A percentile compares a stretch with the other conserved stretches of the same genome.
phyloP scores from a whole-genome alignment of 2,329 filamentous ascomycete species.

The Intubia oerlemansii region DNA sequence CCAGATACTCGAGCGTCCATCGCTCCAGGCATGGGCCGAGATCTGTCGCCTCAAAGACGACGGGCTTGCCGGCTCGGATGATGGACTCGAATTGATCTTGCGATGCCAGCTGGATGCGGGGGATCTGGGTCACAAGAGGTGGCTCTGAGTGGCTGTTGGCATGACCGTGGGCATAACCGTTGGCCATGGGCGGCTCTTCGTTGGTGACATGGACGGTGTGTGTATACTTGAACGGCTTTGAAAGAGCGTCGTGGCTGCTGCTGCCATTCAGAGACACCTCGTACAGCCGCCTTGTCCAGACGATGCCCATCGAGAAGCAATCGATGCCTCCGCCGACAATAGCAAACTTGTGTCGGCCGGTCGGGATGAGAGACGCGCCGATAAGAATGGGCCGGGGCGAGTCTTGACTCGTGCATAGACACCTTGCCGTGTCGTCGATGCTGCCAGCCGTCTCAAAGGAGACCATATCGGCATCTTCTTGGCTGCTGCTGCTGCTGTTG shows the following conservation, averaged over 20 bases:
- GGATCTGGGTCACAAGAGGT: conserved; percentile 15
- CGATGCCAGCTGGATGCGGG: conserved; percentile 28
- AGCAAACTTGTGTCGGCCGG: conserved; percentile 27
- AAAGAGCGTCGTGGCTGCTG: too few species aligned
- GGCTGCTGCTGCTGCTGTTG: too few species aligned
- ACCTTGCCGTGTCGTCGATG: conserved; percentile 13
- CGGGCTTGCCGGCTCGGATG: conserved; percentile 34
- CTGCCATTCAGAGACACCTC: too few species aligned
- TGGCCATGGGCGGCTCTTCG: background rate
- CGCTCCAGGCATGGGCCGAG: conserved; percentile 43
- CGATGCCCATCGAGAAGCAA: conserved; percentile 80
- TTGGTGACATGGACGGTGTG: too few species aligned
- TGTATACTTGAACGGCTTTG: too few species aligned
- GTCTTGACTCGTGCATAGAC: too few species aligned
- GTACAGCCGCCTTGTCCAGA: conserved; percentile 51
- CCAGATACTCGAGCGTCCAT: conserved; percentile 53
- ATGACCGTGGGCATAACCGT: too few species aligned
- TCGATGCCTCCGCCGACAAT: conserved; percentile 65
- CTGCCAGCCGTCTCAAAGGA: too few species aligned
- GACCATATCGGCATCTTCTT: too few species aligned
- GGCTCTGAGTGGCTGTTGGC: background rate
- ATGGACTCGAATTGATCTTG: conserved; percentile 37
- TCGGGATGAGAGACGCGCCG: conserved; percentile 36
- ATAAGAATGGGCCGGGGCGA: conserved; percentile 41
- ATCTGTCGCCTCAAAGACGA: conserved; percentile 41